Evolutionary conservation across 345 rosid genomes (phyloP).

Genomic region (Geranium brycei): DNA sequence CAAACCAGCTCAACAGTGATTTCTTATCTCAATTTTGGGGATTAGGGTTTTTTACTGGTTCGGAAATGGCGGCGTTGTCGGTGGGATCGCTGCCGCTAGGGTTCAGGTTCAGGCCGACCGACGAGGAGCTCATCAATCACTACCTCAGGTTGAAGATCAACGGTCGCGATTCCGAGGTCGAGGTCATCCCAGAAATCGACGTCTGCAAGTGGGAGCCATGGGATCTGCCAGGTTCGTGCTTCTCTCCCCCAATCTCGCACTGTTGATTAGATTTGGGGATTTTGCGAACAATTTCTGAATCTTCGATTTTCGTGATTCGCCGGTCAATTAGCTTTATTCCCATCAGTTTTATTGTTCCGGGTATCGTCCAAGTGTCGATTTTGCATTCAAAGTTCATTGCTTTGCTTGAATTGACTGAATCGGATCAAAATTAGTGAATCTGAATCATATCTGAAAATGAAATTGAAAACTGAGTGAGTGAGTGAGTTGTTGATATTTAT

Average conservation of each 20-base stretch:
- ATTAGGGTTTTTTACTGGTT: no score
- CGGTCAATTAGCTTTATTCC: not conserved
- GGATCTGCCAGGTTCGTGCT: conserved; percentile 21
- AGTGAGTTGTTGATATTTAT: not conserved
- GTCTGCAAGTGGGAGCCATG: conserved; percentile 96
- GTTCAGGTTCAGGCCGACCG: conserved; percentile 81
- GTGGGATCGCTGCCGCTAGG: conserved; percentile 64
- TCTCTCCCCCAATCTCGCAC: conserved; percentile 25
- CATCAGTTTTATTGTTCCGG: no score
- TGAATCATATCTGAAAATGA: no score
- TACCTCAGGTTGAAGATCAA: conserved; percentile 60
- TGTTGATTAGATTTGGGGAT: conserved; percentile 16
- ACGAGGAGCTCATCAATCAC: conserved; percentile 32
- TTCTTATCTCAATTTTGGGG: no score
- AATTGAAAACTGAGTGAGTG: no score
- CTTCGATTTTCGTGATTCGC: no score
- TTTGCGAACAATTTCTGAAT: no score
- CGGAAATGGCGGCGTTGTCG: conserved; percentile 28
- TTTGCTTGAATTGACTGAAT: no score
- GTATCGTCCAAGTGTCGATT: no score
- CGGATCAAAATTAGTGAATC: no score
- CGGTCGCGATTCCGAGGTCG: conserved; percentile 66
- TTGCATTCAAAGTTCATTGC: no score
- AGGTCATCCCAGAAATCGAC: conserved; percentile 72
- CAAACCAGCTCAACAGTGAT: no score